A percentile compares a stretch with the other conserved stretches of the same genome.
These are phyloP conservation scores for Lodderomyces orthopsilosis DNA, from an alignment of 1,139 yeast species.

Conservation along the genomic window DNA sequence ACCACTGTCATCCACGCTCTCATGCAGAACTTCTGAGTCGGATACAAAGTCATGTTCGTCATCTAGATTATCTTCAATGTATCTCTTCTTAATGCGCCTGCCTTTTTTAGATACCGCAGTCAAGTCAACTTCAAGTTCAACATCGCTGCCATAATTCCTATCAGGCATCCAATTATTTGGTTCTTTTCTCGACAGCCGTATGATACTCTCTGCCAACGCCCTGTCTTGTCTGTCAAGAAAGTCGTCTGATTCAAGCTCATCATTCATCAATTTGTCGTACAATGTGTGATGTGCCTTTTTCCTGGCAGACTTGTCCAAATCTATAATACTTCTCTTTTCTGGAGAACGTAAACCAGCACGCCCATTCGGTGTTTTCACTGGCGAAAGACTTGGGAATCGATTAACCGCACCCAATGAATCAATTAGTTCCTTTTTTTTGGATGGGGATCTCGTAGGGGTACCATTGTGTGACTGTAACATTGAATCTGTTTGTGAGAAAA, in stretches of 20 bases:
- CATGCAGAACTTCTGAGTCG: background rate
- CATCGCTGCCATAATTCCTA: conserved; percentile 27
- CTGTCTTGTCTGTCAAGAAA: conserved; percentile 35
- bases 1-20: conserved; percentile 9
- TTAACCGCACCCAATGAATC: background rate
- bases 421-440: conserved; percentile 5
- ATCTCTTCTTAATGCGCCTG: conserved; percentile 17
- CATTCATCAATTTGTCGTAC: conserved; percentile 34
- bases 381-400: conserved; percentile 5
- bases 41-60: conserved; percentile 18
- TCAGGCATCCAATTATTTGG: conserved; percentile 4
- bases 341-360: conserved; percentile 50
- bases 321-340: conserved; percentile 37
- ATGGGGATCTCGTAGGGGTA: conserved; percentile 9
- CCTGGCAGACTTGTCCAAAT: conserved; percentile 50
- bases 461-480: background rate
- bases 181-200: conserved; percentile 24
- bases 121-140: conserved; percentile 31
- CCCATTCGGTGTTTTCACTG: conserved; percentile 23
- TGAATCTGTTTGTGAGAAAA: background rate
- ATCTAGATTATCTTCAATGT: conserved; percentile 16
- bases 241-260: conserved; percentile 31
- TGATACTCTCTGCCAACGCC: conserved; percentile 45
- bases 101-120: conserved; percentile 9
- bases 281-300: conserved; percentile 41